Base-by-base conservation (phyloP, 2,329 filamentous ascomycete species). In the Colletotrichum lini region DNA sequence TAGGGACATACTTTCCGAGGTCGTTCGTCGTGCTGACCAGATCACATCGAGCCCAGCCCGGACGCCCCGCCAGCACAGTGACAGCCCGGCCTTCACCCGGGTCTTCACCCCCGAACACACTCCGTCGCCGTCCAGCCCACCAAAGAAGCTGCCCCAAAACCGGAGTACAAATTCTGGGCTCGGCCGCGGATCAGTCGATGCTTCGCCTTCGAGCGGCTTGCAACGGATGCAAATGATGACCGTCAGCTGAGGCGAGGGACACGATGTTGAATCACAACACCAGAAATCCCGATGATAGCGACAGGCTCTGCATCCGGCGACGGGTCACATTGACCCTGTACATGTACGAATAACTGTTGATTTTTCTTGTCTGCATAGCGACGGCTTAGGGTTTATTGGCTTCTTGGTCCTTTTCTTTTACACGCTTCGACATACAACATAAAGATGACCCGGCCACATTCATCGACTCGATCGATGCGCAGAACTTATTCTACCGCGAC, bases 141-240 rank as follows among this genome's bases (percentile, higher is more conserved):
- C 88, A 26, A 85, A 85, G 74, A 83, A 85, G 69, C 77, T 85
- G 10, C 82, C 83, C 38, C 85, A 87, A 74, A 89, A 84, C 72
- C 87, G 86, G 44, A 89, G 87, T 75, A 88, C 82, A 74, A 89
- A 84, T 73, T 86, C 89, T 2, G 81, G 87, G 2, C 80, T 88
- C 63, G 85, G 85, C 70, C 80, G 80, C 64, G 80, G 83, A 18
- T 87, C 89, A 16, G 82, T 88, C 23, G 85, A 89, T 53, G 84
- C 85, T 45, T 88, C 89, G 2, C 84, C 88, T 5, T 83, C 87
- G 5, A 84, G 84, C 57, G 82, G 82, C 63, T 79, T 90, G 49
- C 85, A 84, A 74, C 85, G 89, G 67, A 85, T 91, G 83, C 89
- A 90, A 77, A 86, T 91, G 84, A 91, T 92, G 90, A 91, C 88